Conservation (phyloP, 2,329 filamentous ascomycete genomes). For the Sporothrix curviconia region DNA sequence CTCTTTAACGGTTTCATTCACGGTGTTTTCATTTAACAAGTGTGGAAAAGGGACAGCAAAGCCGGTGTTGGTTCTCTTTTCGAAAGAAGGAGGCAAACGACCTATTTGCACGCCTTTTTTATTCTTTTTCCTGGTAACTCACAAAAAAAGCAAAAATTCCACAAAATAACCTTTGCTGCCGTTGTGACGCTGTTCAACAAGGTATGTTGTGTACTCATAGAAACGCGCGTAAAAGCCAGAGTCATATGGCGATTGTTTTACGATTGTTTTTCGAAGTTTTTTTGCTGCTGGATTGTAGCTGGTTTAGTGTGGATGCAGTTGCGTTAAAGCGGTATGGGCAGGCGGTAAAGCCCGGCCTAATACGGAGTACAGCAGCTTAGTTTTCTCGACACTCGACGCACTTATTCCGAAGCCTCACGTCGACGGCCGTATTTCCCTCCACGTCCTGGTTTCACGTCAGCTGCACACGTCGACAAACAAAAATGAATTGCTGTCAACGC, state of each 20-base stretch:
- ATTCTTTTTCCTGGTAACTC: constrained; percentile 9
- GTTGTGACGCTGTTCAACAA: neutral
- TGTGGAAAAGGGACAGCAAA: too few species aligned
- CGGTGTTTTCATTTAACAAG: constrained; percentile 12
- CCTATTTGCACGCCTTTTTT: constrained; percentile 4
- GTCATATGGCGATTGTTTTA: too few species aligned
- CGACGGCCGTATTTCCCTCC: neutral
- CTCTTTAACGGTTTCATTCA: constrained; percentile 9
- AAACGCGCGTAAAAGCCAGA: too few species aligned
- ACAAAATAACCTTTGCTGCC: neutral
- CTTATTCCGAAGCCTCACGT: too few species aligned
- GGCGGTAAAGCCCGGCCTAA: neutral
- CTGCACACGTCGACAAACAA: too few species aligned
- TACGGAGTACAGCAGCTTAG: neutral
- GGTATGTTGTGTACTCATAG: neutral
- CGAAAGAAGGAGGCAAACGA: too few species aligned
- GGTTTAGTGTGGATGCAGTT: neutral
- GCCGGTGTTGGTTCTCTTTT: too few species aligned
- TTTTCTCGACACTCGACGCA: too few species aligned
- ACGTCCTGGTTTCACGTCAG: too few species aligned
- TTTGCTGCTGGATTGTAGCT: neutral
- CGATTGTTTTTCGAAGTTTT: too few species aligned
- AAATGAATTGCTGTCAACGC: neutral
- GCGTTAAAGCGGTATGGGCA: neutral
- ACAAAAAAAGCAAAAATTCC: constrained; percentile 9